Percentiles rank a stretch among this genome's conserved stretches.
These are phyloP conservation scores for Cystofilobasidium bisporidii DNA, from an alignment of 768 basidiomycete species.

Conservation along the genomic window DNA sequence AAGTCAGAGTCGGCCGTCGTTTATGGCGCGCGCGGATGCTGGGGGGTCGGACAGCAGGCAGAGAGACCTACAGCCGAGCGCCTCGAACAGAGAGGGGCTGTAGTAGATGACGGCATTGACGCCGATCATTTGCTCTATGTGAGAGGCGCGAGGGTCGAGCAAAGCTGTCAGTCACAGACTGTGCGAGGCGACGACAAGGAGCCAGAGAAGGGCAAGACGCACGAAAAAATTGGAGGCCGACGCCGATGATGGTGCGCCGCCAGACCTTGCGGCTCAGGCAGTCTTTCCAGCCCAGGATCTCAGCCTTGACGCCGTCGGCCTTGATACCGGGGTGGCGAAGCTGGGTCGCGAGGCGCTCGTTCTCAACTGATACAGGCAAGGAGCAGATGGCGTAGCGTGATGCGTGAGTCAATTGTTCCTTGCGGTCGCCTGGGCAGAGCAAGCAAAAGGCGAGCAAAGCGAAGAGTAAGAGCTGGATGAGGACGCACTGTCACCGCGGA, in stretches of 20 bases:
- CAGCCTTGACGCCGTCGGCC: constrained; percentile 15
- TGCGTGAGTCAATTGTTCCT: too few relatives aligned
- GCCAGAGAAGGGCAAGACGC: constrained; percentile 29
- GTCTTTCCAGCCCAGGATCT: constrained; percentile 16
- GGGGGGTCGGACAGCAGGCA: too few relatives aligned
- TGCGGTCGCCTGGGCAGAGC: too few relatives aligned
- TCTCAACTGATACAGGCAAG: constrained; percentile 10
- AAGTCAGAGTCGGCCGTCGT: not conserved
- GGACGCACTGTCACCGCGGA: constrained; percentile 26
- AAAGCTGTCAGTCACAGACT: too few relatives aligned
- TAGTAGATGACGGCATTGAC: constrained; percentile 10
- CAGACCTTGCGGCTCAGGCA: constrained; percentile 11
- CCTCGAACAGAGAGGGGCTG: constrained; percentile 14
- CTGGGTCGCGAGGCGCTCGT: constrained; percentile 17
- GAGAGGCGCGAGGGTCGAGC: too few relatives aligned
- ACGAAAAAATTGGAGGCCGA: constrained; percentile 29
- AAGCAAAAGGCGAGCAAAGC: not conserved
- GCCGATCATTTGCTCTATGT: not conserved
- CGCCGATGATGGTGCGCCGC: constrained; percentile 14
- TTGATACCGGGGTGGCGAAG: too few relatives aligned
- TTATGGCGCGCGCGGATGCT: too few relatives aligned
- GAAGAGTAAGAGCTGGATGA: too few relatives aligned
- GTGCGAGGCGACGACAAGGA: too few relatives aligned
- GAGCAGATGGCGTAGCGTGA: too few relatives aligned
- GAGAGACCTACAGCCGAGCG: constrained; percentile 13